Evolutionary conservation across 2,329 filamentous ascomycete genomes (phyloP), one percentile per base, ranked within the genome.

Genomic region (Didymella pinodella): DNA sequence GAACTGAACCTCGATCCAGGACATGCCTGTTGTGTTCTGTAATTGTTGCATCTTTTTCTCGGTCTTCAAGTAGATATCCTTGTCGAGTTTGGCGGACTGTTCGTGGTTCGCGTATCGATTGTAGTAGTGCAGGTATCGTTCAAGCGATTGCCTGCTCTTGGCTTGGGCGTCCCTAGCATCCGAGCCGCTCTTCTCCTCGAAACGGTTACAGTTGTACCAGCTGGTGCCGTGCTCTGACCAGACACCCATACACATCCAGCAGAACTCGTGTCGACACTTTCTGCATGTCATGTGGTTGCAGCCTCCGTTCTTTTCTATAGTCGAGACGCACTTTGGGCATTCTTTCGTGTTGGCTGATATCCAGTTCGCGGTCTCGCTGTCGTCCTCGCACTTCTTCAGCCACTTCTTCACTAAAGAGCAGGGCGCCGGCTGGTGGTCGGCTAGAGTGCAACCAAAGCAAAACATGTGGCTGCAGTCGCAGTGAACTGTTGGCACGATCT

Each of bases 201-300:
- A 99, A 8, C 95, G 86, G 75, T 97, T 99, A 84, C 95, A 99
- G 78, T 97, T 99, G 83, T 99, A 99, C 95, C 95, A 99, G 79
- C 92, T 97, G 3, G 94, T 99, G 63, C 95, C 95, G 75, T 99
- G 95, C 78, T 99, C 95, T 0, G 93, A 96, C 95, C 95, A 99
- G 0, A 97, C 83, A 0, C 95, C 95, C 95, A 99, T 99, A 74
- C 95, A 99, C 91, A 99, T 98, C 95, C 95, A 99, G 80, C 95
- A 99, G 73, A 99, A 97, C 73, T 97, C 93, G 73, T 97, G 89
- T 72, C 93, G 92, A 81, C 93, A 97, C 78, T 97, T 97, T 56
- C 93, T 85, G 76, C 93, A 97, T 0, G 93, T 97, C 93, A 97
- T 97, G 77, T 97, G 93, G 80, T 97, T 97, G 81, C 93, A 97